phyloP scores from a whole-genome alignment of 257 asterid species.

The Cinchona pubescens region DNA sequence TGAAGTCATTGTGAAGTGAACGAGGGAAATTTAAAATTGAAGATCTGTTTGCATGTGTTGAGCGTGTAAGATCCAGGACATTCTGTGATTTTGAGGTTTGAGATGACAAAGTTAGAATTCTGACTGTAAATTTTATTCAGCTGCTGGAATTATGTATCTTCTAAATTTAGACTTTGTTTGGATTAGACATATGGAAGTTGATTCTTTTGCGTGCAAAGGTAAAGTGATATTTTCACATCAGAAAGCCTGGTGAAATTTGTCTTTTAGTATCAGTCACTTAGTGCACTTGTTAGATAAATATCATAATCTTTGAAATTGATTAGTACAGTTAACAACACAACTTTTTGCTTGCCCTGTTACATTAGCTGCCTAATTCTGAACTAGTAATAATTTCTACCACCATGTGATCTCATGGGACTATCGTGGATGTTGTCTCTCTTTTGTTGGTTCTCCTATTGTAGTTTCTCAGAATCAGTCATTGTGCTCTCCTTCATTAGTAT shows the following conservation, averaged over 20 bases:
- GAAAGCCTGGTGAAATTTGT: background rate
- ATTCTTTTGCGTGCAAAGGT: background rate
- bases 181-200: background rate
- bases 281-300: background rate
- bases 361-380: background rate
- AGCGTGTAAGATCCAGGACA: background rate
- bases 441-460: background rate
- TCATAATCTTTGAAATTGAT: background rate
- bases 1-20: background rate
- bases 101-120: background rate
- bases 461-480: background rate
- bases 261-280: background rate
- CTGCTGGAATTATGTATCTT: background rate
- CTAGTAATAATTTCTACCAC: background rate
- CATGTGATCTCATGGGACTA: background rate
- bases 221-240: background rate
- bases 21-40: background rate
- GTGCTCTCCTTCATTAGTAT: background rate
- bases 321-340: background rate
- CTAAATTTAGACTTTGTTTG: background rate
- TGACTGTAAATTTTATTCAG: background rate
- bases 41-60: background rate
- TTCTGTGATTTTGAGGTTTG: background rate
- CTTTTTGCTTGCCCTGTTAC: background rate
- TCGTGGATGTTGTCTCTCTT: background rate